A percentile compares a stretch with the other conserved stretches of the same genome.
phyloP scores from a whole-genome alignment of 306 rosid species.

The Amphicarpaea edgeworthii region DNA sequence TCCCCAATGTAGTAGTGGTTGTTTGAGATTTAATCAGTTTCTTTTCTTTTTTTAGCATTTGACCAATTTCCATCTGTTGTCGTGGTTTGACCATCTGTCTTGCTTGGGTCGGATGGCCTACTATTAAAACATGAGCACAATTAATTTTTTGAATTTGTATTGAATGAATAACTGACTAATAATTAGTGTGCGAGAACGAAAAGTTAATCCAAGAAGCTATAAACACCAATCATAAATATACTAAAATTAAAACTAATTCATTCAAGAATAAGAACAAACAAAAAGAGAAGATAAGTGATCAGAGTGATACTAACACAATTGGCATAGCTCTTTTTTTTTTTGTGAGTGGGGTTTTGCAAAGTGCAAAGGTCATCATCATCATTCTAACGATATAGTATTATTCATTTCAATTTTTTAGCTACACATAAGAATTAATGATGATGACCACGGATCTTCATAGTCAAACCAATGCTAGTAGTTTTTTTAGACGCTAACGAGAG shows the following conservation, averaged over 20 bases:
- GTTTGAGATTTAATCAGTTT: slow-evolving; percentile 43
- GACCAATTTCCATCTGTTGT: slow-evolving; percentile 41
- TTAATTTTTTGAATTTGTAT: slow-evolving; percentile 13
- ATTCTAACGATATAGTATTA: not conserved
- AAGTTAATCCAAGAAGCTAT: slow-evolving; percentile 50
- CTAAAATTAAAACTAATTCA: not conserved
- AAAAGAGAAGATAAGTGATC: not conserved
- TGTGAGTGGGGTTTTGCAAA: slow-evolving; percentile 36
- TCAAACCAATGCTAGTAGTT: slow-evolving; percentile 32
- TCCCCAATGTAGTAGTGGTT: slow-evolving; percentile 44
- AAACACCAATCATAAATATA: slow-evolving; percentile 42
- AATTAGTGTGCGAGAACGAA: slow-evolving; percentile 6
- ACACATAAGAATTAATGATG: slow-evolving; percentile 11
- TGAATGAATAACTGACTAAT: slow-evolving; percentile 23
- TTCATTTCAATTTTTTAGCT: not conserved
- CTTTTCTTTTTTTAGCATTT: slow-evolving; percentile 37
- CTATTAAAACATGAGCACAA: not conserved
- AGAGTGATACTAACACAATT: not conserved
- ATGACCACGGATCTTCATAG: slow-evolving; percentile 4
- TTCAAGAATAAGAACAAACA: not conserved
- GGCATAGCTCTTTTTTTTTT: not conserved
- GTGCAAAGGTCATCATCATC: not conserved
- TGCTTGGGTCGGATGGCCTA: not conserved
- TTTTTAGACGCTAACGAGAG: slow-evolving; percentile 43
- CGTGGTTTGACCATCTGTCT: slow-evolving; percentile 37